These are phyloP conservation scores for Trichoderma citrinoviride DNA, from an alignment of 2,329 filamentous ascomycete genomes.

Conservation along the genomic window DNA sequence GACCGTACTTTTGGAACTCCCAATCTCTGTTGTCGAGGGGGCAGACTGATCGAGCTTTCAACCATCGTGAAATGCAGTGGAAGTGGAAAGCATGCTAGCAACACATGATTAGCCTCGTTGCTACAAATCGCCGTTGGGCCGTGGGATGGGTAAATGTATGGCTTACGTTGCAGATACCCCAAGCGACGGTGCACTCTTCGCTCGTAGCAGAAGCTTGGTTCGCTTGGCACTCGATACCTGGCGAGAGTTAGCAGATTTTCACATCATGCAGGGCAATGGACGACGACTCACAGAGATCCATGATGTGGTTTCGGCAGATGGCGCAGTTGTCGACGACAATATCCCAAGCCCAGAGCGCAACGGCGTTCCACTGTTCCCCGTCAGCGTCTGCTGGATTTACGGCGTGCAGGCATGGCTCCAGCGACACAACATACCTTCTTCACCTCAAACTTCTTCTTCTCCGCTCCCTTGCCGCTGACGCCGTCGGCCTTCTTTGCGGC, in stretches of 20 bases:
- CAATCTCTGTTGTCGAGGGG: slow-evolving; percentile 97
- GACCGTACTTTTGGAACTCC: slow-evolving; percentile 99
- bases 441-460: slow-evolving; percentile 97
- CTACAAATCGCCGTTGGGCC: not conserved
- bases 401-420: too few relatives aligned
- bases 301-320: slow-evolving; percentile 99
- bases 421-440: slow-evolving; percentile 78
- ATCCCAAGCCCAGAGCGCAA: slow-evolving; percentile 98
- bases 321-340: slow-evolving; percentile 99
- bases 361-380: slow-evolving; percentile 82
- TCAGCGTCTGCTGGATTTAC: slow-evolving; percentile 7
- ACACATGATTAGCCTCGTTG: slow-evolving; percentile 35
- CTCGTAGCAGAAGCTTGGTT: slow-evolving; percentile 97
- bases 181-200: slow-evolving; percentile 97
- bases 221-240: slow-evolving; percentile 96
- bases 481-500: slow-evolving; percentile 54
- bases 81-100: slow-evolving; percentile 96
- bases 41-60: slow-evolving; percentile 98
- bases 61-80: slow-evolving; percentile 98
- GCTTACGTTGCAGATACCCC: slow-evolving; percentile 97
- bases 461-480: slow-evolving; percentile 50
- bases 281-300: slow-evolving; percentile 82
- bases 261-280: not conserved
- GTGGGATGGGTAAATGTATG: not conserved
- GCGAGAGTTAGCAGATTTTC: not conserved